Evolutionary conservation across 108 stramenopile species (phyloP).

Genomic region (Cyclotella cryptica): DNA sequence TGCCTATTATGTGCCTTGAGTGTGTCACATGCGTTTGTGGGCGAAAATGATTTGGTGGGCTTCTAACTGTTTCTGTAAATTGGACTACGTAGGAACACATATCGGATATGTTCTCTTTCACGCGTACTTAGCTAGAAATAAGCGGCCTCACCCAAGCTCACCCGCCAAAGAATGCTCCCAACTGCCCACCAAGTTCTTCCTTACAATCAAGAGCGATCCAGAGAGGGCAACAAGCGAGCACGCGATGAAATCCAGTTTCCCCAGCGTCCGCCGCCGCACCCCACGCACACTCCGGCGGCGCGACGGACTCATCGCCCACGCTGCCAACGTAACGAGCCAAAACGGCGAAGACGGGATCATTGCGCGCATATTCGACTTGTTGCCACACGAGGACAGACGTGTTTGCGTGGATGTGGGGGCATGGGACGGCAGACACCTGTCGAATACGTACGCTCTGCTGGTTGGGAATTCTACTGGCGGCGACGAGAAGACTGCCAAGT

Average conservation of each 20-base stretch:
- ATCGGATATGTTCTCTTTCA: too few species aligned
- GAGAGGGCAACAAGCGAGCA: too few species aligned
- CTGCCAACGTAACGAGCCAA: slow-evolving; percentile 66
- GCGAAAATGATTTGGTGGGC: too few species aligned
- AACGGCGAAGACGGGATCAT: slow-evolving; percentile 90
- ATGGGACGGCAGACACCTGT: slow-evolving; percentile 86
- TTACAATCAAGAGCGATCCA: too few species aligned
- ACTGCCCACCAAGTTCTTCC: too few species aligned
- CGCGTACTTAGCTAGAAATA: too few species aligned
- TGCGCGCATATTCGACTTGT: slow-evolving; percentile 59
- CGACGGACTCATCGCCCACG: slow-evolving; percentile 75
- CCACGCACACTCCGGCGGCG: slow-evolving; percentile 17
- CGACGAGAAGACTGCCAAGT: slow-evolving; percentile 18
- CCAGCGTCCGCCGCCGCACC: slow-evolving; percentile 15
- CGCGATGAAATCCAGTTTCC: too few species aligned
- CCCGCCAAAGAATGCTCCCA: not conserved
- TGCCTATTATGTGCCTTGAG: too few species aligned
- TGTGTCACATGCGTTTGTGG: too few species aligned
- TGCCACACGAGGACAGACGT: slow-evolving; percentile 30
- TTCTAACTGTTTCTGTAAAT: too few species aligned
- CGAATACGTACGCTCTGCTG: slow-evolving; percentile 76
- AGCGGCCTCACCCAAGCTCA: too few species aligned
- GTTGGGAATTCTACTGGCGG: not conserved
- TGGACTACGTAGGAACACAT: too few species aligned
- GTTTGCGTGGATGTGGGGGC: slow-evolving; percentile 87